phyloP scores from a whole-genome alignment of 306 rosid genomes.

The Malus asiatica region DNA sequence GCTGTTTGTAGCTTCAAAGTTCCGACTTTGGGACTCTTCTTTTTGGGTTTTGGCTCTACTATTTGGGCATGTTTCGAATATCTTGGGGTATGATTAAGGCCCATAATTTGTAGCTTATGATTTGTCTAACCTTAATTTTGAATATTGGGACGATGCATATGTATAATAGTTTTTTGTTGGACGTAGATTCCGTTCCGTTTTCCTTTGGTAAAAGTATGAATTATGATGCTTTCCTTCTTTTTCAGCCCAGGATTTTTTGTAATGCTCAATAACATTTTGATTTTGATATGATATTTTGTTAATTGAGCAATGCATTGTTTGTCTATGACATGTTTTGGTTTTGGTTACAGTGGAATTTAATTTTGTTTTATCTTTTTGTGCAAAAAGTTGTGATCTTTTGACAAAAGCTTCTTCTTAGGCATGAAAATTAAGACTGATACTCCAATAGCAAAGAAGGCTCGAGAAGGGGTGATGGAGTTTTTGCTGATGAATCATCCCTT shows the following conservation, averaged over 20 bases:
- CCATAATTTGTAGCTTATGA: background rate
- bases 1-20: background rate
- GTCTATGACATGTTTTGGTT: background rate
- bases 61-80: background rate
- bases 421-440: constrained; percentile 98
- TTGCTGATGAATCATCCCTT: constrained; percentile 96
- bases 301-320: background rate
- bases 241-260: background rate
- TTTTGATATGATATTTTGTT: background rate
- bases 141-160: background rate
- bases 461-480: constrained; percentile 99
- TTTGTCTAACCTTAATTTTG: background rate
- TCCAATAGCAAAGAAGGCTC: constrained; percentile 94
- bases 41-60: background rate
- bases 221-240: background rate
- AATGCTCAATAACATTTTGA: background rate
- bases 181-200: background rate
- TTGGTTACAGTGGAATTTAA: background rate
- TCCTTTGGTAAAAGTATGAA: background rate
- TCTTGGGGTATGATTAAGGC: background rate
- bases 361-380: background rate
- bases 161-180: background rate
- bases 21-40: background rate
- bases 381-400: constrained; percentile 9
- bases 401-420: constrained; percentile 36